Base-by-base conservation (phyloP, 2,329 filamentous ascomycete species). In the Ceratocystis lukuohia region DNA sequence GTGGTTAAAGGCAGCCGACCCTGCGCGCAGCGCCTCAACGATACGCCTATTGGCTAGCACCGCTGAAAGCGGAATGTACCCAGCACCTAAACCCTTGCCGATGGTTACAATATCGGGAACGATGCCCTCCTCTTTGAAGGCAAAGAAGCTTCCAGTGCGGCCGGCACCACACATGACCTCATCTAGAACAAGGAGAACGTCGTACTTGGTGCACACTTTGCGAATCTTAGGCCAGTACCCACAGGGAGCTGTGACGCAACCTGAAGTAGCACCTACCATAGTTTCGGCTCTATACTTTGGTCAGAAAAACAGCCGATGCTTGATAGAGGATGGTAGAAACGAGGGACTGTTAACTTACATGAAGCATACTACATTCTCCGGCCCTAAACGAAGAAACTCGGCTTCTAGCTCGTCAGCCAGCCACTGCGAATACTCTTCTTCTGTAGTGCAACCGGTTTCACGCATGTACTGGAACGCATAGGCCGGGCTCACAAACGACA, bases 151-250 rank as follows among this genome's bases (percentile, higher is more conserved):
- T 0, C 84, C 85, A 0, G 79, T 80, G 2, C 85, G 79, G 2
- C 85, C 85, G 74, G 83, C 82, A 8, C 86, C 86, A 62, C 81
- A 86, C 87, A 91, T 90, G 68, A 91, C 80, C 72, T 84, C 80
- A 66, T 84, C 82, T 0, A 83, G 69, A n/a, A 83, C 77, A 4
- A 85, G 75, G 1, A 86, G 76, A 0, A 80, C 79, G 1, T 80
- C 81, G 66, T 85, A 75, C 65, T 78, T 79, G 25, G 81, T 76
- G 71, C 84, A 86, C 0, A 87, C 75, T 0, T 73, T 71, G 64
- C 79, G 77, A 67, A 84, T 76, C 7, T 79, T 80, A n/a, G 76
- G 71, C 69, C 84, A 79, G 65, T 87, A 87, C 0, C 82, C 82
- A 1, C 73, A 71, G 0, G 80, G 74, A 0, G 83, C 71, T 0